phyloP scores from a whole-genome alignment of 805 yeast genomes.

The Candida hungchunana region DNA sequence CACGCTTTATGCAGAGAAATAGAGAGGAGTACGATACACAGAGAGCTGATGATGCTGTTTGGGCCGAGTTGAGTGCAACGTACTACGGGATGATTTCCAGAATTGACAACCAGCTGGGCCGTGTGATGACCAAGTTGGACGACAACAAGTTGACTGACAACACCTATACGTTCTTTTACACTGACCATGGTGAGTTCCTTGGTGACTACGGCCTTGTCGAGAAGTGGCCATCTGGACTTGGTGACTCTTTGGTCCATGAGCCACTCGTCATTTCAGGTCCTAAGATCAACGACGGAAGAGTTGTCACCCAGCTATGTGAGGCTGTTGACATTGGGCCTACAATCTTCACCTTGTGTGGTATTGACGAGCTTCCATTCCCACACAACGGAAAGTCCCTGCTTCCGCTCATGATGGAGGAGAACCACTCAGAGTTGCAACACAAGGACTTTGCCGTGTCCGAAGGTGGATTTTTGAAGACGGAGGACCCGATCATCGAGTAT shows the following conservation, averaged over 20 bases:
- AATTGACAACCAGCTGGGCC: background rate
- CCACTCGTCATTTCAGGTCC: background rate
- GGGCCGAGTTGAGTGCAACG: background rate
- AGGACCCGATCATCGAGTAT: slow-evolving; percentile 1
- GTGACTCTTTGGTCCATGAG: slow-evolving; percentile 1
- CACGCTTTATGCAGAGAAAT: background rate
- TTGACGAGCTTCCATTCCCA: background rate
- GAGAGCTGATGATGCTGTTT: background rate
- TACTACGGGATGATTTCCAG: slow-evolving; percentile 1
- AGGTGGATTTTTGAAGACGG: background rate
- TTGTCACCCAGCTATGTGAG: background rate
- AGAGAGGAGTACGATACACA: background rate
- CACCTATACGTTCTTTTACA: background rate
- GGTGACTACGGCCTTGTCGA: slow-evolving; percentile 1
- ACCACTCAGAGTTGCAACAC: background rate
- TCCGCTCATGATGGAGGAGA: background rate
- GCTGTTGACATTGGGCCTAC: background rate
- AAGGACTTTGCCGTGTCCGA: background rate
- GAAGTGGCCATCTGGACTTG: slow-evolving; percentile 1
- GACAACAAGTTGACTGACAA: background rate
- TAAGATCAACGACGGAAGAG: background rate
- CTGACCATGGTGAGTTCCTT: background rate
- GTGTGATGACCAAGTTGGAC: background rate
- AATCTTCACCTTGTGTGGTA: background rate
- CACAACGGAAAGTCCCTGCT: background rate